Evolutionary conservation across 2,329 filamentous ascomycete genomes (phyloP).

Genomic region (Aspergillus quadrilineatus): DNA sequence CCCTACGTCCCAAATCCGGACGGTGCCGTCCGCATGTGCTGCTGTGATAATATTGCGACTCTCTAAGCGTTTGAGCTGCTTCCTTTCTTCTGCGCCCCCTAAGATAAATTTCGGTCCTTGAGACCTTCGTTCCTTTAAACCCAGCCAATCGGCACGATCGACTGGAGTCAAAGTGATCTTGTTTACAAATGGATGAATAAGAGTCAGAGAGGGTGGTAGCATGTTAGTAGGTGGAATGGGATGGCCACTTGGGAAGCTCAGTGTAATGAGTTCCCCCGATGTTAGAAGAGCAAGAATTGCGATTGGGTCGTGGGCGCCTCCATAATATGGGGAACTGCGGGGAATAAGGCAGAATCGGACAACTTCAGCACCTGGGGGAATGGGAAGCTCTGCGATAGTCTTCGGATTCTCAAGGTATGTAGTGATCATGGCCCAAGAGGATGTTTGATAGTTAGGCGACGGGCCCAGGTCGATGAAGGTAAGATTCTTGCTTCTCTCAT

Average conservation of each 20-base stretch:
- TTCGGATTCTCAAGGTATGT: conserved; percentile 78
- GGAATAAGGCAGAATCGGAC: conserved; percentile 81
- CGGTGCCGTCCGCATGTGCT: conserved; percentile 83
- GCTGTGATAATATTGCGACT: conserved; percentile 80
- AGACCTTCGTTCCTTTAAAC: conserved; percentile 79
- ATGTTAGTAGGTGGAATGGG: conserved; percentile 91
- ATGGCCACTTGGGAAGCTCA: conserved; percentile 90
- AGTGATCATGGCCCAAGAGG: conserved; percentile 78
- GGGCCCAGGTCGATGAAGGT: conserved; percentile 86
- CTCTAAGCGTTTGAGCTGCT: conserved; percentile 74
- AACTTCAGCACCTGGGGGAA: conserved; percentile 74
- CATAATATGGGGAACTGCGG: conserved; percentile 78
- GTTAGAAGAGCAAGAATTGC: conserved; percentile 75
- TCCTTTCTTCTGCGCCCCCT: conserved; percentile 72
- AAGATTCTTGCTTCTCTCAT: conserved; percentile 69
- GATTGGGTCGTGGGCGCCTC: conserved; percentile 84
- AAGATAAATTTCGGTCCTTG: conserved; percentile 75
- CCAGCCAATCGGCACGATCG: conserved; percentile 79
- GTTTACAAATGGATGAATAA: conserved; percentile 86
- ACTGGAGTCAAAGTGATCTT: conserved; percentile 70
- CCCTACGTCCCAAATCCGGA: conserved; percentile 91
- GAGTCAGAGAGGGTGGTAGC: conserved; percentile 79
- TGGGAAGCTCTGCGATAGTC: conserved; percentile 67
- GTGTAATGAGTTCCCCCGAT: conserved; percentile 83
- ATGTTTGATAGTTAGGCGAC: conserved; percentile 88